Conservation (phyloP, 495 filamentous ascomycete species). For the Neurospora sp. region DNA sequence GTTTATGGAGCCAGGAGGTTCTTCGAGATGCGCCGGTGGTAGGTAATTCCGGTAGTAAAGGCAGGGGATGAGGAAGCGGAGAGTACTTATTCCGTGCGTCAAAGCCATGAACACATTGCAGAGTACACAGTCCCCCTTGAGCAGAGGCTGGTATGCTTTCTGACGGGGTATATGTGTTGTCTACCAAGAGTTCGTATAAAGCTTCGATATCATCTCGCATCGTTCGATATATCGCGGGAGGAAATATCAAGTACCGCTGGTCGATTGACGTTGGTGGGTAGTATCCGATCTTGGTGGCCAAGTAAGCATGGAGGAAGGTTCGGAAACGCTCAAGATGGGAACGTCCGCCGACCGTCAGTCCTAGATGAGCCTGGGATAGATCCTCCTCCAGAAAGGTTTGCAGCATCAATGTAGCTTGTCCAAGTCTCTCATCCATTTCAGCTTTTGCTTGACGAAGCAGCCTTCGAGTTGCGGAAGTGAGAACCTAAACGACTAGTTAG, state of each 20-base stretch:
- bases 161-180: constrained; percentile 34
- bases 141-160: constrained; percentile 30
- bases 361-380: constrained; percentile 43
- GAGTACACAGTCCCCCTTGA: constrained; percentile 48
- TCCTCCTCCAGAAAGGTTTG: constrained; percentile 52
- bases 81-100: constrained; percentile 43
- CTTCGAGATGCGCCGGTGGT: constrained; percentile 3
- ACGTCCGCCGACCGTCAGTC: constrained; percentile 39
- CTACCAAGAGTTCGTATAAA: constrained; percentile 53
- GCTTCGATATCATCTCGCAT: constrained; percentile 55
- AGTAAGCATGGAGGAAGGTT: constrained; percentile 49
- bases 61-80: constrained; percentile 46
- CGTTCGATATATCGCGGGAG: constrained; percentile 37
- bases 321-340: constrained; percentile 55
- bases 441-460: constrained; percentile 48
- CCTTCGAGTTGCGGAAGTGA: constrained; percentile 44
- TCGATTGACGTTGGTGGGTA: constrained; percentile 45
- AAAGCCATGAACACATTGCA: constrained; percentile 49
- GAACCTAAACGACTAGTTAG: constrained; percentile 28
- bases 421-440: constrained; percentile 53
- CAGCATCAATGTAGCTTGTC: constrained; percentile 36
- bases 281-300: constrained; percentile 49
- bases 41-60: constrained; percentile 42
- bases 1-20: constrained; percentile 21
- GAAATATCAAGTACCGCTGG: constrained; percentile 29